Percentiles rank a stretch among this genome's conserved stretches.
Conservation (phyloP, 139 green algal species). For the Micromonas pusilla region DNA sequence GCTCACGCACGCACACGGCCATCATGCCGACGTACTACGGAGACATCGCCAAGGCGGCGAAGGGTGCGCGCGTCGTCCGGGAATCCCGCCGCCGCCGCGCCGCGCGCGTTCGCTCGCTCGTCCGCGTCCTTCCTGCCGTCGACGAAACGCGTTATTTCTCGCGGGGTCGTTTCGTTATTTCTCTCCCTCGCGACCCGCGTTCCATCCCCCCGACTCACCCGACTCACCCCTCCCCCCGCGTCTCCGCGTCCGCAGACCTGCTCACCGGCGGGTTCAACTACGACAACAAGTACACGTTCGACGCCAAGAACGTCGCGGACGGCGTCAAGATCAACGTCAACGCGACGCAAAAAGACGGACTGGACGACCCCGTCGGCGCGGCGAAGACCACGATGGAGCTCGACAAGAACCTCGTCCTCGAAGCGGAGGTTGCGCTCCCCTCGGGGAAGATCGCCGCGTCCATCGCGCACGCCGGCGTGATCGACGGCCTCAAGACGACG, state of each 20-base stretch:
- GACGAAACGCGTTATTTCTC: too few species aligned
- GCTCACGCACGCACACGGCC: too few species aligned
- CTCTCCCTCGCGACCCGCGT: too few species aligned
- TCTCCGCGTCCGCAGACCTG: background rate
- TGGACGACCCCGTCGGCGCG: background rate
- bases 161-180: too few species aligned
- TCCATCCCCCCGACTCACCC: background rate
- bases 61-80: constrained; percentile 1
- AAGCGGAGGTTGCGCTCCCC: background rate
- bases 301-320: background rate
- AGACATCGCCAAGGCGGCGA: constrained; percentile 21
- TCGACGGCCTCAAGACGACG: background rate
- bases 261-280: constrained; percentile 6
- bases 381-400: background rate
- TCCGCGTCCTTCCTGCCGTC: too few species aligned
- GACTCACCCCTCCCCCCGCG: background rate
- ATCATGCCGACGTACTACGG: constrained; percentile 14
- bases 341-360: background rate
- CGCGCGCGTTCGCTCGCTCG: too few species aligned
- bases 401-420: background rate
- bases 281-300: constrained; percentile 10
- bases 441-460: background rate
- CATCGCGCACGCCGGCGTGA: background rate
- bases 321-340: background rate
- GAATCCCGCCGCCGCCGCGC: background rate